A percentile compares a stretch with the other conserved stretches of the same genome.
phyloP scores from a whole-genome alignment of 371 early-diverging fungal species.

The Mycotypha africana region DNA sequence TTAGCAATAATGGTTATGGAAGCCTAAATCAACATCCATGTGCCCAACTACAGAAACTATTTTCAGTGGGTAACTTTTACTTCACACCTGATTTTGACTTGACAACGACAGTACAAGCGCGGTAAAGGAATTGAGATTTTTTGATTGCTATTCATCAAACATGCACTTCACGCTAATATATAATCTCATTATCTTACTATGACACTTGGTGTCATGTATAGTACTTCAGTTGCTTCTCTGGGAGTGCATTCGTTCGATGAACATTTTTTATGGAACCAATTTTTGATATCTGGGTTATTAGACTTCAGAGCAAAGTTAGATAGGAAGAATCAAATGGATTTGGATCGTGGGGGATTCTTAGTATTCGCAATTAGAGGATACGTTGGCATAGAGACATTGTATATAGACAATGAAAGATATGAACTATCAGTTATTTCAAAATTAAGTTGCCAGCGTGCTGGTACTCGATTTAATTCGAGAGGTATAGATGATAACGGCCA shows the following conservation, averaged over 20 bases:
- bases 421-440: conserved; percentile 84
- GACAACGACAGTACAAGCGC: conserved; percentile 63
- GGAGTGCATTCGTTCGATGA: conserved; percentile 53
- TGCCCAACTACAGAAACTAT: conserved; percentile 55
- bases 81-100: conserved; percentile 74
- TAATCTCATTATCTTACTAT: no score
- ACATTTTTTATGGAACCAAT: conserved; percentile 88
- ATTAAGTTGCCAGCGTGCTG: conserved; percentile 91
- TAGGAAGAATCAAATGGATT: conserved; percentile 50
- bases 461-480: conserved; percentile 92
- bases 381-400: conserved; percentile 47
- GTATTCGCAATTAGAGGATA: conserved; percentile 70
- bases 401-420: conserved; percentile 34
- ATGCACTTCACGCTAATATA: not conserved
- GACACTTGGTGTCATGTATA: conserved; percentile 7
- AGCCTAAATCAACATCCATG: conserved; percentile 53
- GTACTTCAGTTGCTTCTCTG: conserved; percentile 39
- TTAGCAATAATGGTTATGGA: conserved; percentile 2
- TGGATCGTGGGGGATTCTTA: conserved; percentile 71
- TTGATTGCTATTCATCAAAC: not conserved
- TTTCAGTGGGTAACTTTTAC: conserved; percentile 70
- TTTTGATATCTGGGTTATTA: conserved; percentile 72
- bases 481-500: conserved; percentile 97
- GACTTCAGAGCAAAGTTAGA: conserved; percentile 70
- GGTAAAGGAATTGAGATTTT: conserved; percentile 39